Evolutionary conservation across 2,329 filamentous ascomycete genomes (phyloP).

Genomic region (Fusarium dlaminii): DNA sequence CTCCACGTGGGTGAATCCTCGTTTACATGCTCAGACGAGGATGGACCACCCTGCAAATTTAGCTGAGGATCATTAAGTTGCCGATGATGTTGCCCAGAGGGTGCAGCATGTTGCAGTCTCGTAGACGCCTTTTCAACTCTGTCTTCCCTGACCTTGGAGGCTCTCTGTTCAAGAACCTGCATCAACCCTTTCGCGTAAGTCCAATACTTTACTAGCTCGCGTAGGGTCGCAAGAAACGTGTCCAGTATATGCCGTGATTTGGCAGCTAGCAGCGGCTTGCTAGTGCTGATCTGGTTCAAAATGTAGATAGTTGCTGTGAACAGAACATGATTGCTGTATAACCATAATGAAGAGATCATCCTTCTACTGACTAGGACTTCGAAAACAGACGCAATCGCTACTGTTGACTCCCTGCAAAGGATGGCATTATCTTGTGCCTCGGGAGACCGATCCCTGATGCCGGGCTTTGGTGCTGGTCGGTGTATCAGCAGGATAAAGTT

Average conservation of each 20-base stretch:
- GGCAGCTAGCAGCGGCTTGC: not conserved
- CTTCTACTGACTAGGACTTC: not conserved
- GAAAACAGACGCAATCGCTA: not conserved
- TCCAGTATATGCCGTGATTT: not conserved
- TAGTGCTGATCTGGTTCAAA: not conserved
- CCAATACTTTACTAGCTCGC: conserved; percentile 4
- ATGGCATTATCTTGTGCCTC: not conserved
- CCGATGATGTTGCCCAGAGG: not conserved
- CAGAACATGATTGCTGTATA: conserved; percentile 9
- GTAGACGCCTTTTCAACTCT: not conserved
- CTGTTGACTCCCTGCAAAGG: conserved; percentile 1
- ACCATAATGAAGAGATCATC: not conserved
- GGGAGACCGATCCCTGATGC: rapidly evolving
- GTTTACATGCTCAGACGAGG: not conserved
- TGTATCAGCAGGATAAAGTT: conserved; percentile 6
- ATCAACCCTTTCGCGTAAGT: not conserved
- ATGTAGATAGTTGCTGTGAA: conserved; percentile 15
- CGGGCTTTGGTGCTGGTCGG: not conserved
- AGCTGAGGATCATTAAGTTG: not conserved
- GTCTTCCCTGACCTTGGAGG: not conserved
- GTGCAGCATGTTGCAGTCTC: not conserved
- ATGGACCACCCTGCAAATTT: not conserved
- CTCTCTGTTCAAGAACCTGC: conserved; percentile 1
- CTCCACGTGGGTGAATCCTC: not conserved
- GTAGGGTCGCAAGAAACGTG: not conserved